Conservation (phyloP, 352 stramenopile genomes). For the Globisporangium echinulatum region DNA sequence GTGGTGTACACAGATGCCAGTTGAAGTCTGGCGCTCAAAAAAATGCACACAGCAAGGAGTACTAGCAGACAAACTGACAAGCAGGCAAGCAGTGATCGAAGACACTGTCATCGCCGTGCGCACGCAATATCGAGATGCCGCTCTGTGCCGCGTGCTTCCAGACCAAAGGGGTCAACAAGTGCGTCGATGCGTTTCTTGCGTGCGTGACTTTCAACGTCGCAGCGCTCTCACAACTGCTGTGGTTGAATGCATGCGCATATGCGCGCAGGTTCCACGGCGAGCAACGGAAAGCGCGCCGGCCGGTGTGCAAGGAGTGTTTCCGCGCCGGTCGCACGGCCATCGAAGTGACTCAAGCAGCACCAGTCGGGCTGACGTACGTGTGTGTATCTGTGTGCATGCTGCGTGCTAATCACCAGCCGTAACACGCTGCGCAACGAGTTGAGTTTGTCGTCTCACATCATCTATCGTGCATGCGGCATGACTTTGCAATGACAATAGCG, state of each 20-base stretch:
- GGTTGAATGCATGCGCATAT: neutral
- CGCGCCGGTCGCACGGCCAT: slow-evolving; percentile 22
- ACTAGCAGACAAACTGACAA: neutral
- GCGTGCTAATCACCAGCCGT: neutral
- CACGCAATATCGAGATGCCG: slow-evolving; percentile 28
- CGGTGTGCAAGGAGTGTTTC: slow-evolving; percentile 76
- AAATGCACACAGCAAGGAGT: neutral
- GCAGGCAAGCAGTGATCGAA: neutral
- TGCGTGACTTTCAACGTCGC: neutral
- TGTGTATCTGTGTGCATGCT: neutral
- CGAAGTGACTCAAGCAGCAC: slow-evolving; percentile 4
- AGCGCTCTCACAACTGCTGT: no score
- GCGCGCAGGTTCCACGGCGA: slow-evolving; percentile 46
- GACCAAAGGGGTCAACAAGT: slow-evolving; percentile 81
- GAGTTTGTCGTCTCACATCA: no score
- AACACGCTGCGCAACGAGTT: no score
- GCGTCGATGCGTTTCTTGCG: neutral
- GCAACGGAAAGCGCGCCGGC: slow-evolving; percentile 36
- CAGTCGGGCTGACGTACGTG: slow-evolving; percentile 7
- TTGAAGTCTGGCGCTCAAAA: no score
- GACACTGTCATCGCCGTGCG: neutral
- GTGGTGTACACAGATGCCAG: no score
- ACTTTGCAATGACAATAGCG: neutral
- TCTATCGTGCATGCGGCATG: no score
- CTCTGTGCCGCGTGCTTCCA: slow-evolving; percentile 64